phyloP scores from a whole-genome alignment of 2,329 filamentous ascomycete species.

The Colletotrichum orchidophilum region DNA sequence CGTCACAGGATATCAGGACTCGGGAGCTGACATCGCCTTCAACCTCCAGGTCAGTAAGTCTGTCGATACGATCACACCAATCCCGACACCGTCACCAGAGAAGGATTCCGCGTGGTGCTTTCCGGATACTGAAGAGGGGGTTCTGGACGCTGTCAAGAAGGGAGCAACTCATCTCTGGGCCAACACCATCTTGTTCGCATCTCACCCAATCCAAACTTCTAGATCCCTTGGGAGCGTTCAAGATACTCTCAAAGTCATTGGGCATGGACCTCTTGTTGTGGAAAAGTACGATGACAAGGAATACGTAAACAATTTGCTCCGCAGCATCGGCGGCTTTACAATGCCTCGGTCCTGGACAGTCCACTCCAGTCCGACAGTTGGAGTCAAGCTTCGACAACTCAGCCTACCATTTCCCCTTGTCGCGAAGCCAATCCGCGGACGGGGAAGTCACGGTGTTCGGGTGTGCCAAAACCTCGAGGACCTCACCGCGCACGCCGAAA shows the following conservation, averaged over 20 bases:
- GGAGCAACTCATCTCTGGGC: slow-evolving; percentile 59
- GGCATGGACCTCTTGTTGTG: slow-evolving; percentile 56
- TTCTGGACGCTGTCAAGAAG: slow-evolving; percentile 48
- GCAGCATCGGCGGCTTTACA: slow-evolving; percentile 46
- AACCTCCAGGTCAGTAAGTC: slow-evolving; percentile 42
- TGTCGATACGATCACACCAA: slow-evolving; percentile 45
- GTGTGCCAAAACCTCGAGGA: slow-evolving; percentile 47
- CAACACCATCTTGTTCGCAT: slow-evolving; percentile 59
- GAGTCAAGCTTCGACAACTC: not conserved
- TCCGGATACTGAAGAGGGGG: slow-evolving; percentile 53
- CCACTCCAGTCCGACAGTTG: not conserved
- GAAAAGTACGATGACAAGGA: slow-evolving; percentile 62
- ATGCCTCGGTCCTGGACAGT: slow-evolving; percentile 50
- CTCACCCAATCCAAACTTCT: slow-evolving; percentile 57
- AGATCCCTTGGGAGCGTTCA: slow-evolving; percentile 41
- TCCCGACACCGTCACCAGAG: slow-evolving; percentile 40
- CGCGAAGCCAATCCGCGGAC: slow-evolving; percentile 57
- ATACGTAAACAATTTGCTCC: slow-evolving; percentile 54
- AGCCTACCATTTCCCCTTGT: slow-evolving; percentile 48
- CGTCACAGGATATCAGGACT: slow-evolving; percentile 55
- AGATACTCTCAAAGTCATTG: slow-evolving; percentile 48
- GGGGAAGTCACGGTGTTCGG: slow-evolving; percentile 60
- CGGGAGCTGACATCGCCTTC: slow-evolving; percentile 58
- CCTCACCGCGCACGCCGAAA: slow-evolving; percentile 44
- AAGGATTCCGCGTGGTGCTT: slow-evolving; percentile 50